Evolutionary conservation across 768 basidiomycete genomes (phyloP).

Genomic region (Tubosaeta sp.): DNA sequence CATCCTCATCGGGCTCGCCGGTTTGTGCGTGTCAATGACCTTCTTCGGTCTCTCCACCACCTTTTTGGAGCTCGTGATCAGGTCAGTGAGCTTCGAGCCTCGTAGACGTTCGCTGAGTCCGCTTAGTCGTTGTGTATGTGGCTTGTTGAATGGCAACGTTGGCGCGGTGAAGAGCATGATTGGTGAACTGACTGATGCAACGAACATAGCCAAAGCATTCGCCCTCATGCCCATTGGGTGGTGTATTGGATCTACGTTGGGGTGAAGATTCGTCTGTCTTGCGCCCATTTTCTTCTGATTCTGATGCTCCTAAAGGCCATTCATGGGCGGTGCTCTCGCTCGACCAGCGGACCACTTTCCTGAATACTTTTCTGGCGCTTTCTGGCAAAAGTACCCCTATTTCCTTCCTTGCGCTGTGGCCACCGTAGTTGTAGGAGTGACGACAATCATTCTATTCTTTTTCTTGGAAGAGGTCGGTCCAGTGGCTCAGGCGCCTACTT

Average conservation of each 20-base stretch:
- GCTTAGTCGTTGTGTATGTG: conserved; percentile 27
- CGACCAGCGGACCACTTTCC: conserved; percentile 53
- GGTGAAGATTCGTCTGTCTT: conserved; percentile 22
- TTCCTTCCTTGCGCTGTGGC: conserved; percentile 64
- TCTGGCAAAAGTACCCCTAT: conserved; percentile 51
- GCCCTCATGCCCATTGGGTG: conserved; percentile 29
- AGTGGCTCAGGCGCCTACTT: too few relatives aligned
- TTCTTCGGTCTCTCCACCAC: conserved; percentile 67
- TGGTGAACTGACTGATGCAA: conserved; percentile 56
- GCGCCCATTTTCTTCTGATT: background rate
- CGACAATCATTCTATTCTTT: conserved; percentile 38
- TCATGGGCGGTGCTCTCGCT: conserved; percentile 54
- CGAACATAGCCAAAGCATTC: conserved; percentile 27
- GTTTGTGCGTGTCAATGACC: conserved; percentile 62
- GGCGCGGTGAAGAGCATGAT: conserved; percentile 57
- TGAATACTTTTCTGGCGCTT: conserved; percentile 39
- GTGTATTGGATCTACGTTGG: conserved; percentile 32
- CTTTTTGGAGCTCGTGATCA: conserved; percentile 55
- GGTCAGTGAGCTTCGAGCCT: conserved; percentile 18
- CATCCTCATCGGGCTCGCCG: conserved; percentile 58
- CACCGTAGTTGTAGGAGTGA: conserved; percentile 46
- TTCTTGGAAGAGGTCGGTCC: conserved; percentile 52
- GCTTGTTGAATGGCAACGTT: conserved; percentile 32
- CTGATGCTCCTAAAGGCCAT: conserved; percentile 11
- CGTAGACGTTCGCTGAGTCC: background rate